phyloP scores from a whole-genome alignment of 31 red algal species.

The Porphyra umbilicalis region DNA sequence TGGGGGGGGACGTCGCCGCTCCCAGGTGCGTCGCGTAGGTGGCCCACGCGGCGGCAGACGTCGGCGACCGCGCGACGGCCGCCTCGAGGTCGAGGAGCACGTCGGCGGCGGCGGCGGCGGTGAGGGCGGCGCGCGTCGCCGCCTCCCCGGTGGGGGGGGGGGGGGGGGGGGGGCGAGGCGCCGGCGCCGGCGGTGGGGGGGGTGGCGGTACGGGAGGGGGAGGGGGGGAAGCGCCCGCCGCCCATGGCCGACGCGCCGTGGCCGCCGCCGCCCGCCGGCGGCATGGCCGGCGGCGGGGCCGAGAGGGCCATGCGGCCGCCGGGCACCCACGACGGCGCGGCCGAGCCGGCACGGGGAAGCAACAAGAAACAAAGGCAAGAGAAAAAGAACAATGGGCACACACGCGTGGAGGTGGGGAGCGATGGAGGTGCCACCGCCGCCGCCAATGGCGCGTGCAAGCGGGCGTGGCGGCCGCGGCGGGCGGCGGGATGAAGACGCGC shows the following conservation, averaged over 20 bases:
- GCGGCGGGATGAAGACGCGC: too few species aligned
- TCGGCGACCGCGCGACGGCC: background rate
- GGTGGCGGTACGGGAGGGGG: too few species aligned
- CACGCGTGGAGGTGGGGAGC: too few species aligned
- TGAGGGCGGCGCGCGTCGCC: background rate
- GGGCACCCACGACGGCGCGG: too few species aligned
- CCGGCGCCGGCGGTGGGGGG: too few species aligned
- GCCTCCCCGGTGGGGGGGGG: background rate
- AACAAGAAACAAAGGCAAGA: too few species aligned
- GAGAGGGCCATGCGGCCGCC: too few species aligned
- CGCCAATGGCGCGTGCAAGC: too few species aligned
- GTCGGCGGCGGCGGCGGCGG: background rate
- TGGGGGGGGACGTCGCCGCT: background rate
- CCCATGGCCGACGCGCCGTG: background rate
- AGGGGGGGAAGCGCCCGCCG: background rate
- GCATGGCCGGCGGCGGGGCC: background rate
- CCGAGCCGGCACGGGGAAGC: too few species aligned
- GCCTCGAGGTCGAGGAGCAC: background rate
- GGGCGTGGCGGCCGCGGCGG: too few species aligned
- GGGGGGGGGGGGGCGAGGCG: background rate
- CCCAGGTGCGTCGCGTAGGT: conserved; percentile 32
- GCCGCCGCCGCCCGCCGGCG: background rate
- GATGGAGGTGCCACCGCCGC: too few species aligned
- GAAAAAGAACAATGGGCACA: too few species aligned
- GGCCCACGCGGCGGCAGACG: conserved; percentile 13